These are phyloP conservation scores for Brettanomyces nanus DNA, from an alignment of 805 yeast species.

Conservation along the genomic window DNA sequence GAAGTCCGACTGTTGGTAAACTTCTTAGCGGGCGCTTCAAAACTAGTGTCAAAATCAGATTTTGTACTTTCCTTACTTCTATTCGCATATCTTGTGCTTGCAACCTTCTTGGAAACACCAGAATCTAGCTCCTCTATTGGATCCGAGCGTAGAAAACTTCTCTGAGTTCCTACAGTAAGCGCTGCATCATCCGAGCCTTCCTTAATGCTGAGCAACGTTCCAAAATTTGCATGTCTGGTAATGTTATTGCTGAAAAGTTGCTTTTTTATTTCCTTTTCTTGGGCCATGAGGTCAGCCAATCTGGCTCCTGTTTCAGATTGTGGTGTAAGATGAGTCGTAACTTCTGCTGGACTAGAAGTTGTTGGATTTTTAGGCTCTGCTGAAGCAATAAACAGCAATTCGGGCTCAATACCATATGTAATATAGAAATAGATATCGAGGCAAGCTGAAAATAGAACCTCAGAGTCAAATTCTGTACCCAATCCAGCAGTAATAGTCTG, in stretches of 20 bases:
- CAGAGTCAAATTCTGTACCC: slow-evolving; percentile 53
- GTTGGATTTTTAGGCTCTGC: neutral
- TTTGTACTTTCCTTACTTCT: slow-evolving; percentile 19
- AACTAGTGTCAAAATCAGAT: slow-evolving; percentile 23
- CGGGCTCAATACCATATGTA: slow-evolving; percentile 45
- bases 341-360: neutral
- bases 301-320: slow-evolving; percentile 18
- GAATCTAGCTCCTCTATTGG: slow-evolving; percentile 60
- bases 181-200: slow-evolving; percentile 45
- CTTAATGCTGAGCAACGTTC: slow-evolving; percentile 70
- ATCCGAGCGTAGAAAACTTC: slow-evolving; percentile 32
- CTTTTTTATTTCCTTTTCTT: slow-evolving; percentile 48
- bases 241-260: slow-evolving; percentile 15
- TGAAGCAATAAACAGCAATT: slow-evolving; percentile 18
- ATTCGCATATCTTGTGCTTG: slow-evolving; percentile 7
- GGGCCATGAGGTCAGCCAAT: slow-evolving; percentile 43
- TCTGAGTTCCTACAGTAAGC: slow-evolving; percentile 65
- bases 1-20: slow-evolving; percentile 21
- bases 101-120: slow-evolving; percentile 53
- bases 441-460: slow-evolving; percentile 51
- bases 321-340: slow-evolving; percentile 18
- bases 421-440: slow-evolving; percentile 65
- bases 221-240: slow-evolving; percentile 81
- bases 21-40: slow-evolving; percentile 15
- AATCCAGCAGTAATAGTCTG: slow-evolving; percentile 63